Evolutionary conservation across 768 basidiomycete species (phyloP).

Genomic region (Pilatotrama ljubarskyi): DNA sequence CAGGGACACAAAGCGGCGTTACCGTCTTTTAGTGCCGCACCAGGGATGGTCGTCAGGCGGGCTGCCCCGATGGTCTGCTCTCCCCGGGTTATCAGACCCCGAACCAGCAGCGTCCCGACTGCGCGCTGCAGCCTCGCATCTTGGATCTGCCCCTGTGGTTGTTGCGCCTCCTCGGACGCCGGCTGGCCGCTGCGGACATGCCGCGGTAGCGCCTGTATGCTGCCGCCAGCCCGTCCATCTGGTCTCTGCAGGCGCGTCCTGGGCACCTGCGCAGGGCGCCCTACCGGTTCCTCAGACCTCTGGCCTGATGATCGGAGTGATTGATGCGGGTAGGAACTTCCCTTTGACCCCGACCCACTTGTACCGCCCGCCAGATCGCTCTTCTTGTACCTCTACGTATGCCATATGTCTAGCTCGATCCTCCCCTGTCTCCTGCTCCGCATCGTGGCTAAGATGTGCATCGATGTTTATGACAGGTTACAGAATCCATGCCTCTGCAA

Average conservation of each 20-base stretch:
- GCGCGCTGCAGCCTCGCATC: constrained; percentile 12
- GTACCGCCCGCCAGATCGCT: background rate
- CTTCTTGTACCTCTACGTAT: background rate
- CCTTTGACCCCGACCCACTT: background rate
- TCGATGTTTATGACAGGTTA: background rate
- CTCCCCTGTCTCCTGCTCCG: background rate
- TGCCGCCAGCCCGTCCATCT: constrained; percentile 4
- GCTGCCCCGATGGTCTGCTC: constrained; percentile 16
- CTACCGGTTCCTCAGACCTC: constrained; percentile 7
- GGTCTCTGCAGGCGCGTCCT: constrained; percentile 6
- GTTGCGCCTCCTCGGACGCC: constrained; percentile 16
- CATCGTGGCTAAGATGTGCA: background rate
- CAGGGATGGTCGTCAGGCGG: constrained; percentile 18
- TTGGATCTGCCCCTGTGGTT: constrained; percentile 20
- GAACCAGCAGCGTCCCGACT: constrained; percentile 1
- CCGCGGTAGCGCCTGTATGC: constrained; percentile 10
- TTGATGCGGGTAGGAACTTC: constrained; percentile 5
- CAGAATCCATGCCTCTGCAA: constrained; percentile 2
- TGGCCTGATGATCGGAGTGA: constrained; percentile 11
- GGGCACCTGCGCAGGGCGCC: constrained; percentile 3
- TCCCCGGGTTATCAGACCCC: constrained; percentile 11
- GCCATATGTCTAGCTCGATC: background rate
- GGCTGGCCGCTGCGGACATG: constrained; percentile 17
- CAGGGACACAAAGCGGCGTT: constrained; percentile 81
- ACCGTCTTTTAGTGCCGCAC: constrained; percentile 67